Percentiles rank a stretch among this genome's conserved stretches.
These are phyloP conservation scores for Tolypocladium album DNA, from an alignment of 2,329 filamentous ascomycete species.

Conservation along the genomic window DNA sequence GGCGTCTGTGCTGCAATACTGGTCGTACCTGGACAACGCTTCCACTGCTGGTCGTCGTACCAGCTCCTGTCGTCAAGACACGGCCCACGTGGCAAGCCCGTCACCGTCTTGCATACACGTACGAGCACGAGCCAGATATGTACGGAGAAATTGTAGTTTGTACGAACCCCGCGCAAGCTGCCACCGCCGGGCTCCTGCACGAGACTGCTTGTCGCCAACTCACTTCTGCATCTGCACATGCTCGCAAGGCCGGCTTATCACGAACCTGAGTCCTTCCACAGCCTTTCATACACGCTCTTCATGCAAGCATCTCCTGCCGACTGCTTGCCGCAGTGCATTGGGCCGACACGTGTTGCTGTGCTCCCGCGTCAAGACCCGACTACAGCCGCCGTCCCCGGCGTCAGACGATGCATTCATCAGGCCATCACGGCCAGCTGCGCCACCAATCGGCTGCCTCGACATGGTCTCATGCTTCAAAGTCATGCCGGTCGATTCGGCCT, in stretches of 20 bases:
- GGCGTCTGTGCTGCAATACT: no score
- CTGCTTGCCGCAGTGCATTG: background rate
- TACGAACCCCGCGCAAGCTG: background rate
- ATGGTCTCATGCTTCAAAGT: background rate
- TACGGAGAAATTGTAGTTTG: no score
- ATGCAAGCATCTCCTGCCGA: background rate
- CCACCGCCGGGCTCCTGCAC: background rate
- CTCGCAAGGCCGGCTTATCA: background rate
- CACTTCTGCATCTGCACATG: background rate
- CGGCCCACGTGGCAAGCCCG: background rate
- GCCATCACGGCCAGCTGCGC: background rate
- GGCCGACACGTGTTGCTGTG: background rate
- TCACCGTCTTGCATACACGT: background rate
- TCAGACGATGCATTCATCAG: background rate
- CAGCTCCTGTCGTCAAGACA: no score
- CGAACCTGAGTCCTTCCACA: no score
- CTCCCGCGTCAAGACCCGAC: background rate
- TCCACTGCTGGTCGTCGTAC: no score
- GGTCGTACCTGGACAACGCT: no score
- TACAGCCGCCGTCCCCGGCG: background rate
- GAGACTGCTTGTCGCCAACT: background rate
- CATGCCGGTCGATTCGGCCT: background rate
- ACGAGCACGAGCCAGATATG: no score
- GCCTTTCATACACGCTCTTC: no score
- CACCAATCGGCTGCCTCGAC: background rate